Evolutionary conservation across 192 early-diverging fungal genomes (phyloP), one percentile per base, ranked within the genome.

Genomic region (Backusella tuberculispora): DNA sequence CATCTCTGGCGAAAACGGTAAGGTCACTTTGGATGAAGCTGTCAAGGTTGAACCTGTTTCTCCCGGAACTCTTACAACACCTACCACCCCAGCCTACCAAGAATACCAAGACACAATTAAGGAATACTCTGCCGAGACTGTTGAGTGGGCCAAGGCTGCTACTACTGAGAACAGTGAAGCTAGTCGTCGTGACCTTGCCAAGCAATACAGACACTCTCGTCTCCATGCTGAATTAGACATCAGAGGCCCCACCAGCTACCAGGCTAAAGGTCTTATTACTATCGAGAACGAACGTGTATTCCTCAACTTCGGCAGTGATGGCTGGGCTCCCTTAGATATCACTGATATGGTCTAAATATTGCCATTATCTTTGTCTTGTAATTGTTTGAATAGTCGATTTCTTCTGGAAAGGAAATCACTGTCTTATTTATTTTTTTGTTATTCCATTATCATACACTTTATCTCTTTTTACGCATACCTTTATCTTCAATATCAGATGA

Each of bases 1-100:
- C 41, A 82, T 91, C 15, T 90, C 90, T 43, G 95, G 94, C 42
- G 72, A 63, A 6, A 19, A 15, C 0, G 46, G 24, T 26, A 72
- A 66, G 12, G 6, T 6, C 1, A 46, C 21, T 29, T 66, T 37
- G 43, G 73, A 74, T 74, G 73, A 74, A 9, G 15, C 38, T 10
- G 41, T 43, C 9, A 47, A 45, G 44, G 21, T 10, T 21, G 60
- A 29, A 5, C 14, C 34, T 12, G 26, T 43, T 47, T 6, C 19
- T 10, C 63, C 60, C 12, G 73, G 73, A 6, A 29, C 60, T 13
- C 34, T 64, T 9, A 38, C 12, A 8, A 17, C 12, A 15, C 73
- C 73, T 12, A 14, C 29, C 9, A 19, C 63, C 17, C 63, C 63
- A 34, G 63, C 41, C 8, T 71, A 45, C 42, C 38, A 76, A 41